phyloP scores from a whole-genome alignment of 2,329 filamentous ascomycete species.

The Parafenestella ontariensis region DNA sequence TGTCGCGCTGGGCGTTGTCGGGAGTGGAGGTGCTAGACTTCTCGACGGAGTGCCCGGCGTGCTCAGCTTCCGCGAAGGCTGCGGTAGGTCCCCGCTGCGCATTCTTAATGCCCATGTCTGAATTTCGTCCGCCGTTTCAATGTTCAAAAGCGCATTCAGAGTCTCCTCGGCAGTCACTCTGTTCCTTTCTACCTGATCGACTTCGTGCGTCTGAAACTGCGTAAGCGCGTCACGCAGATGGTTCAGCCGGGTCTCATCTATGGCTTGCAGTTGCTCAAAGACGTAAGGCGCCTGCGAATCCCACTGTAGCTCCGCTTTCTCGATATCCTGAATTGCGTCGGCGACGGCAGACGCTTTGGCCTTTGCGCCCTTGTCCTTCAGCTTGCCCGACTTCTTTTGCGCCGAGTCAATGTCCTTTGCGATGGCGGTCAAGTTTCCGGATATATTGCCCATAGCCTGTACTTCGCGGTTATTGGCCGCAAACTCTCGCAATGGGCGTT shows the following conservation, averaged over 20 bases:
- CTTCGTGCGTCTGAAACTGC: conserved; percentile 90
- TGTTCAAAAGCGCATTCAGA: conserved; percentile 81
- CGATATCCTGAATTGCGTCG: conserved; percentile 73
- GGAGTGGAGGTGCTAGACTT: conserved; percentile 42
- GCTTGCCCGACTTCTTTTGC: conserved; percentile 84
- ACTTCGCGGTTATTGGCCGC: conserved; percentile 74
- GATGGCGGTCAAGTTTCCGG: conserved; percentile 78
- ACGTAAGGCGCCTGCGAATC: conserved; percentile 93
- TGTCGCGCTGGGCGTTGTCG: conserved; percentile 43
- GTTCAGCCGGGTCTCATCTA: conserved; percentile 89
- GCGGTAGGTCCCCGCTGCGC: conserved; percentile 48
- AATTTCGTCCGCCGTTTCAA: conserved; percentile 87
- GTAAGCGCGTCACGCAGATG: conserved; percentile 90
- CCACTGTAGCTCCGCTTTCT: conserved; percentile 85
- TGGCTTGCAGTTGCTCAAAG: conserved; percentile 88
- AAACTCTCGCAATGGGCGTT: conserved; percentile 81
- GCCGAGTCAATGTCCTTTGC: conserved; percentile 86
- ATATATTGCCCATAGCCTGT: conserved; percentile 79
- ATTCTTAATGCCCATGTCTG: conserved; percentile 68
- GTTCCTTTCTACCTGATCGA: conserved; percentile 81
- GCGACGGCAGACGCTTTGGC: conserved; percentile 80
- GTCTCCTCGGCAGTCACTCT: conserved; percentile 79
- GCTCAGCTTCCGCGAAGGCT: conserved; percentile 41
- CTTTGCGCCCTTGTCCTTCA: conserved; percentile 78
- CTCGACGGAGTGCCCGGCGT: conserved; percentile 40